Base-by-base conservation (phyloP, 345 rosid species). In the Gossypium stocksii region DNA sequence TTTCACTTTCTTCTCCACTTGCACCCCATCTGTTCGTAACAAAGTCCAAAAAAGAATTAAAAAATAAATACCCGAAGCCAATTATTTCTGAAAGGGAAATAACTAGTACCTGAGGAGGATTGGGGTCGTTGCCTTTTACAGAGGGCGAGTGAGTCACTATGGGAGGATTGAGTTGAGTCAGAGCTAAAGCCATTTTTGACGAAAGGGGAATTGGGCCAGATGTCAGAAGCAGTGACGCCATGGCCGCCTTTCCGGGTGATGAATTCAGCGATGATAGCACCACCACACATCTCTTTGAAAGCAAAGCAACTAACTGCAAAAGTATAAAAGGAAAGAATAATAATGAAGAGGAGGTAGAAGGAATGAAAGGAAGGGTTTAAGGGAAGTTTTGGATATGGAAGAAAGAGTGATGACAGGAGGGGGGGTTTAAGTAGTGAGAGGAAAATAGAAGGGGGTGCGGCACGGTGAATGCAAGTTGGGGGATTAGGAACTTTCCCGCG, bases 281-380 rank as follows among this genome's bases (percentile, higher is more conserved):
- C 98, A 75, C 94, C 86, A 81, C 96, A 93, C 98, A 89, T 90
- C 54, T 57, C 80, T 29, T 16, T 34, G 41, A 34, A 67, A 65
- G 51, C 20, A 46, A 68, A 6, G 38, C 16, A 49, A 29, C 0
- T 51, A 23, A 34, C 5, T 5, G 41, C 41, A 34, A 15, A 52
- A 52, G 16, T 20, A 16, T 57, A 20, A 20, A 20, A 19, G 61
- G 61, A 20, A 57, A 19, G 2, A 20, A 57, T 19, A 57, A 3
- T 5, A 20, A 5, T 34, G 41, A 5, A 34, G 41, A 34, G 7
- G 41, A 34, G 41, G 41, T 34, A 34, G 7, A 34, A 34, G 41
- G 41, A 34, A 34, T 34, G 41, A 34, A 5, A 34, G 41, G 41
- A 34, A 34, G 41, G 41, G 41, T 34, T 34, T 34, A 34, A 57